These are phyloP conservation scores for Taphrina deformans DNA, from an alignment of 1,139 yeast genomes.

Conservation along the genomic window DNA sequence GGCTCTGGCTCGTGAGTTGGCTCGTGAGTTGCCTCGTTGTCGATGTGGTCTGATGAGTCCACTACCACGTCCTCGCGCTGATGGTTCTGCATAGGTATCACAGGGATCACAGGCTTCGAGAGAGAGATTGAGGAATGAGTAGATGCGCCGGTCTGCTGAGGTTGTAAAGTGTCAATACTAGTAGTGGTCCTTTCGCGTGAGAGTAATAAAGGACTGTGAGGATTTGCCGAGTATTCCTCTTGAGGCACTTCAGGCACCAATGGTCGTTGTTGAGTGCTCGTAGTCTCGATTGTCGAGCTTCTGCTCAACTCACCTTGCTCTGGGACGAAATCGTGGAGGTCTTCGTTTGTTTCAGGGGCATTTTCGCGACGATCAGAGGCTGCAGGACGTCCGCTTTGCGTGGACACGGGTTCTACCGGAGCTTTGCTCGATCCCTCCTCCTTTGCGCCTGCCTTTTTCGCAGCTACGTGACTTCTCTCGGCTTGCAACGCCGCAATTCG, in stretches of 20 bases:
- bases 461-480: slow-evolving; percentile 13
- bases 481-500: slow-evolving; percentile 31
- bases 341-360: background rate
- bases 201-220: background rate
- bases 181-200: background rate
- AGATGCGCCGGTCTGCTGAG: background rate
- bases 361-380: background rate
- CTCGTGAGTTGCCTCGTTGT: background rate
- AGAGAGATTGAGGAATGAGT: background rate
- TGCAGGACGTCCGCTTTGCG: background rate
- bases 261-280: background rate
- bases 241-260: background rate
- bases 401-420: background rate
- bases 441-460: background rate
- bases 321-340: background rate
- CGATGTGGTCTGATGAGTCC: background rate
- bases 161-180: background rate
- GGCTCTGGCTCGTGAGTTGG: background rate
- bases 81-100: background rate
- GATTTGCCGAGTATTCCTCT: background rate
- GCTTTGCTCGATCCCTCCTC: background rate
- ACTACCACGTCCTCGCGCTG: background rate
- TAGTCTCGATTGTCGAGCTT: background rate
- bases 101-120: background rate
- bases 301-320: background rate